Evolutionary conservation across 2,329 filamentous ascomycete species (phyloP), one percentile per base, ranked within the genome.

Genomic region (Chaetomium sp.): DNA sequence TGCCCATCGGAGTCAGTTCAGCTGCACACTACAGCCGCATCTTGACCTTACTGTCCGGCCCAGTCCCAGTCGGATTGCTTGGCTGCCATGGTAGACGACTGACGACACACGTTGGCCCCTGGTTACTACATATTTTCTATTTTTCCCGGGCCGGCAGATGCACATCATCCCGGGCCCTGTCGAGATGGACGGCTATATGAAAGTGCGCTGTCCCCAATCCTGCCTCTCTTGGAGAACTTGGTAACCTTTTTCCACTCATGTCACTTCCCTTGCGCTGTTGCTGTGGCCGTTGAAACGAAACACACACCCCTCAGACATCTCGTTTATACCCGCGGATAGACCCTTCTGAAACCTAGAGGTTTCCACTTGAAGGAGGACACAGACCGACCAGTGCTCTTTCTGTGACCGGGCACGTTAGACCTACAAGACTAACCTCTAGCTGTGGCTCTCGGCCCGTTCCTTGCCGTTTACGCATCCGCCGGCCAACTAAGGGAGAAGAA

Each of bases 1-100:
- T 66, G 63, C 49, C 50, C 60, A 59, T 55, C 66, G 57, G 54
- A 62, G 49, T 49, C 31, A 33, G 57, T 63, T 66, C 66, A 68
- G 66, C 63, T 65, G 63, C 23, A 10, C 25, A 51, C 31, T 65
- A 50, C 60, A 61, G 54, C 60, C 57, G 49, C 57, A 58, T 65
- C 63, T 53, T 67, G 60, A 55, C 60, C 63, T 67, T 56, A 13
- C 53, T 45, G 57, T 53, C 60, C 29, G 38, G 38, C 29, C 29
- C 31, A 42, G 55, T 31, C 51, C 38, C n/a, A 51, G 50, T 29
- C 55, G 25, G 51, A 21, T 56, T 35, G 13, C 33, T 50, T 25
- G 29, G 57, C 25, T 42, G 27, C 16, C 42, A 35, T 53, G 31
- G 29, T 23, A 33, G 27, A 25, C 29, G 13, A 21, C 9, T 16